phyloP scores from a whole-genome alignment of 192 early-diverging fungal genomes.

The Podila epigama region DNA sequence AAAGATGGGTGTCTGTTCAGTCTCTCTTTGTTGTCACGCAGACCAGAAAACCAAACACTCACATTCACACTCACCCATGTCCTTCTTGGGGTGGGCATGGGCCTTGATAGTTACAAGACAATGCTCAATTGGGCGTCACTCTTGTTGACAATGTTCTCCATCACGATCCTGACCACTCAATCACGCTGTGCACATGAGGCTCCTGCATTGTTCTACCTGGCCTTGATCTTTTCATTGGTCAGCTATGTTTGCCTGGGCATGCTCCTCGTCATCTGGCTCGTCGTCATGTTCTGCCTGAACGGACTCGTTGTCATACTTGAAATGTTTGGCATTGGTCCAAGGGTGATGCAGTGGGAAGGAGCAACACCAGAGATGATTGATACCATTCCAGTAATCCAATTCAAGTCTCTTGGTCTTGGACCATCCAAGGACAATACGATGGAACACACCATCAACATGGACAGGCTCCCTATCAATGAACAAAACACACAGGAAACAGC shows the following conservation, averaged over 20 bases:
- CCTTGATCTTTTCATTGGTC: conserved; percentile 21
- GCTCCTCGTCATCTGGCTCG: conserved; percentile 30
- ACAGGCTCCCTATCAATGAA: background rate
- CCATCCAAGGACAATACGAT: background rate
- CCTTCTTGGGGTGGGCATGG: background rate
- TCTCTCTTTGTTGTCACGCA: too few relatives aligned
- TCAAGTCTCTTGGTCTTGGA: background rate
- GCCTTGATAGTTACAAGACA: conserved; percentile 28
- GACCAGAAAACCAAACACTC: too few relatives aligned
- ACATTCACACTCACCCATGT: background rate
- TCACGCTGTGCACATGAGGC: conserved; percentile 14
- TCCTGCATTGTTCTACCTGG: conserved; percentile 37
- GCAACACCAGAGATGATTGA: conserved; percentile 39
- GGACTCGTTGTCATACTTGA: conserved; percentile 29
- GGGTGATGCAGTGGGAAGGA: conserved; percentile 47
- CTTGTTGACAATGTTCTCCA: conserved; percentile 22
- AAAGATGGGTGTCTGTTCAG: too few relatives aligned
- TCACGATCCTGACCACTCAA: conserved; percentile 33
- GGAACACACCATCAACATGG: background rate
- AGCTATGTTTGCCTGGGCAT: conserved; percentile 24
- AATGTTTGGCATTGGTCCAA: conserved; percentile 36
- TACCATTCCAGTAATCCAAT: conserved; percentile 31
- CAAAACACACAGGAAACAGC: too few relatives aligned
- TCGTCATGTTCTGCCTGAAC: conserved; percentile 44
- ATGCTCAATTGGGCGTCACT: conserved; percentile 46